Conservation (phyloP, 225 moss, liverwort and hornwort genomes). For the Rhytidiadelphus loreus region DNA sequence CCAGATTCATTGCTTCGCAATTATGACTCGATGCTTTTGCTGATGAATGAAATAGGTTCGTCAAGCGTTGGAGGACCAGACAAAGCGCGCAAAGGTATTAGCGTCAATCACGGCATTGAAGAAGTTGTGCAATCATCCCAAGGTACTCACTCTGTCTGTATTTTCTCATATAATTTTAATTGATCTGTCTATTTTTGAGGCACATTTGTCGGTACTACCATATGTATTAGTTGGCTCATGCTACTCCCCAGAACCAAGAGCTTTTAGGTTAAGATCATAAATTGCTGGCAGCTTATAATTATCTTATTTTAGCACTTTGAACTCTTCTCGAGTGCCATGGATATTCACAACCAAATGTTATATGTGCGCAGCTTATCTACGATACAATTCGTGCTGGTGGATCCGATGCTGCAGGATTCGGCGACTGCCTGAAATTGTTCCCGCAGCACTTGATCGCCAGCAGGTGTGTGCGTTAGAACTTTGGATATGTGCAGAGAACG, state of each 20-base stretch:
- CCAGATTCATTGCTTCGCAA: neutral
- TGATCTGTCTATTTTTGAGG: neutral
- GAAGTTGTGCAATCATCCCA: conserved; percentile 98
- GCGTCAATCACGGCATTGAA: conserved; percentile 91
- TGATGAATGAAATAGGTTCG: conserved; percentile 51
- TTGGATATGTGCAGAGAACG: neutral
- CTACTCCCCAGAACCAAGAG: neutral
- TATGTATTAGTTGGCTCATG: neutral
- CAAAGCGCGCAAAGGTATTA: conserved; percentile 83
- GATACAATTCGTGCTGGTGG: conserved; percentile 92
- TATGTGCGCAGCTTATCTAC: conserved; percentile 75
- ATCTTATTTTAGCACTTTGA: neutral
- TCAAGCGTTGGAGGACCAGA: conserved; percentile 94
- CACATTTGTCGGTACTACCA: neutral
- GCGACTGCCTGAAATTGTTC: conserved; percentile 78
- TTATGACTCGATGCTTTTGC: neutral
- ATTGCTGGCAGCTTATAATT: neutral
- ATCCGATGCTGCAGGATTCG: conserved; percentile 91
- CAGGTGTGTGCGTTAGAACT: conserved; percentile 36
- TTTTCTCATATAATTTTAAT: neutral
- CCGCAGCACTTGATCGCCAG: conserved; percentile 63
- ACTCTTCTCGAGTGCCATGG: neutral
- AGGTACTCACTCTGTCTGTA: conserved; percentile 26
- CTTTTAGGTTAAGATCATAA: neutral
- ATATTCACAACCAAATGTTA: neutral